Evolutionary conservation across 331 rosid genomes (phyloP), one percentile per base, ranked within the genome.

Genomic region (Rhamnella rubrinervis): DNA sequence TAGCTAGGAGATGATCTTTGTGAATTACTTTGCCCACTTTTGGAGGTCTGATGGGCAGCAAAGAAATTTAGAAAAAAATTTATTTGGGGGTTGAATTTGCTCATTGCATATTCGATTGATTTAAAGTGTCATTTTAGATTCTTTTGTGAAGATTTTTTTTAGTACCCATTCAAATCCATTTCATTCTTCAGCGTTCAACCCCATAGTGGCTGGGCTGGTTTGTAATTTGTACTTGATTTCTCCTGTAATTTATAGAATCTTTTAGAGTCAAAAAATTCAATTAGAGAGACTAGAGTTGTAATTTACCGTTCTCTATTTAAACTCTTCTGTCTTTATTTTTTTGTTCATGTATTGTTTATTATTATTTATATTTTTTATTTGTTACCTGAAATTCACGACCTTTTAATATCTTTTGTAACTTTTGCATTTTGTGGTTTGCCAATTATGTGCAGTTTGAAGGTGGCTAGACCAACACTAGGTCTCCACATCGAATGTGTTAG

Each of bases 101-200:
- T 74, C 79, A 75, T 76, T 84, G 70, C 75, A 75, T 79, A 76
- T 75, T 82, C 66, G 82, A 74, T 81, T 88, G 77, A 63, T 78
- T 63, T 40, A 35, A 40, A 61, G 72, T 55, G 70, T 68, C 47
- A 15, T 55, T 73, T 81, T 74, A 81, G 78, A 74, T 58, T 75
- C 67, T 39, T 72, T 79, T 74, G 68, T 65, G 67, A 65, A 15
- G 6, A 21, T 35, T 39, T 10, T 56, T 83, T 71, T 75, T 9
- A 7, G 7, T 26, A 60, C 61, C 73, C 47, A 75, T 81, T 87
- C 76, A 74, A 31, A 68, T 80, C 71, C 46, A 72, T 72, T 55
- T 74, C 70, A 75, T 83, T 83, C 73, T 80, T 74, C 53, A 19
- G 61, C 82, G 35, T 75, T 44, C 63, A 52, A 62, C 59, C 62